A percentile compares a stretch with the other conserved stretches of the same genome.
Evolutionary conservation across 495 filamentous ascomycete genomes (phyloP).

Genomic region (Melanomma pulvis-pyrius): DNA sequence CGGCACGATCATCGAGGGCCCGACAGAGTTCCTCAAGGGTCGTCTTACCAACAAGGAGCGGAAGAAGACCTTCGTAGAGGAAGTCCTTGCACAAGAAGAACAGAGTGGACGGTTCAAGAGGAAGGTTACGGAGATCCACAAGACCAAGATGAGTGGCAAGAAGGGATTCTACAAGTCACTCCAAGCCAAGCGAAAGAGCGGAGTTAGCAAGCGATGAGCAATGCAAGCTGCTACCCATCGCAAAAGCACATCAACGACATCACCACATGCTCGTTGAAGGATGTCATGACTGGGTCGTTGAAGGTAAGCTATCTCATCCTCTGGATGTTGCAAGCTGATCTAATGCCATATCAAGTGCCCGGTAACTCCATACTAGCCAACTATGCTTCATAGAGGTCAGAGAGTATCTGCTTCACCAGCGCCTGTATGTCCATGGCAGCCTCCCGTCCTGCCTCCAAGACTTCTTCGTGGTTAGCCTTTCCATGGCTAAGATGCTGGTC

Average conservation of each 20-base stretch:
- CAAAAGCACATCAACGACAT: not conserved
- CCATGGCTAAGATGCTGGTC: conserved; percentile 61
- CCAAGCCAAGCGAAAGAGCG: conserved; percentile 57
- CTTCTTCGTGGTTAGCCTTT: conserved; percentile 73
- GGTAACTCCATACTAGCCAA: not conserved
- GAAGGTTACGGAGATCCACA: conserved; percentile 72
- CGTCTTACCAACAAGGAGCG: conserved; percentile 83
- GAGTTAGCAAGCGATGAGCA: conserved; percentile 39
- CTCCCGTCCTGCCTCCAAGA: conserved; percentile 63
- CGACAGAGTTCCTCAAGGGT: conserved; percentile 80
- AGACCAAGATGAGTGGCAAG: conserved; percentile 69
- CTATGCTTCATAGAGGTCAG: conserved; percentile 33
- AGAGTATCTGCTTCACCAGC: conserved; percentile 47
- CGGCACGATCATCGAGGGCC: conserved; percentile 85
- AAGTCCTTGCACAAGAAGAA: conserved; percentile 70
- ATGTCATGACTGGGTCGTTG: not conserved
- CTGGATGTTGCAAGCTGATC: not conserved
- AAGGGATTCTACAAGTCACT: conserved; percentile 72
- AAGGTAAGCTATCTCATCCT: not conserved
- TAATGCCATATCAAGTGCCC: not conserved
- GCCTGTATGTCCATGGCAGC: conserved; percentile 70
- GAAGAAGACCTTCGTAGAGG: conserved; percentile 88
- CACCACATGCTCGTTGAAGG: not conserved
- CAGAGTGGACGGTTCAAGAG: conserved; percentile 63
- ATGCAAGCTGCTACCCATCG: too few relatives aligned